These are phyloP conservation scores for Lecanicillium sp. DNA, from an alignment of 2,329 filamentous ascomycete genomes.

Conservation along the genomic window DNA sequence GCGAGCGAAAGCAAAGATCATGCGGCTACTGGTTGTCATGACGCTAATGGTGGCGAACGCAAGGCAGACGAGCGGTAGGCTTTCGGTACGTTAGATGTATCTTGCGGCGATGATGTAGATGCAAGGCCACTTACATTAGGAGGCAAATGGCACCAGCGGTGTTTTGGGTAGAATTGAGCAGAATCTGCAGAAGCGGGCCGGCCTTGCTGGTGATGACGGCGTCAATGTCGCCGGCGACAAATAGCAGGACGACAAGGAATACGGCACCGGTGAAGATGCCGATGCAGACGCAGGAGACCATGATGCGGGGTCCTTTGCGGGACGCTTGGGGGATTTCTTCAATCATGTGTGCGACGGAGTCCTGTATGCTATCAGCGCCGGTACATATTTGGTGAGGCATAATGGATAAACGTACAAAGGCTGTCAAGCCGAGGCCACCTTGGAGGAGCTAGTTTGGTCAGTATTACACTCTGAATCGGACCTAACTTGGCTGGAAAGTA, in stretches of 20 bases:
- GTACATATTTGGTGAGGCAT: background rate
- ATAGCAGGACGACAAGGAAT: constrained; percentile 56
- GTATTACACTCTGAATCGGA: accelerated
- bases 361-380: constrained; percentile 9
- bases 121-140: constrained; percentile 39
- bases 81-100: no score
- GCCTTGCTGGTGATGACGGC: constrained; percentile 46
- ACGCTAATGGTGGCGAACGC: constrained; percentile 56
- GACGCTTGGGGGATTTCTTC: constrained; percentile 25
- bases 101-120: no score
- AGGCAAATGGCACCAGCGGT: constrained; percentile 55
- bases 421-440: constrained; percentile 23
- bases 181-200: constrained; percentile 54
- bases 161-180: constrained; percentile 54
- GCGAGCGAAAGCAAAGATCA: constrained; percentile 57
- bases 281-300: constrained; percentile 52
- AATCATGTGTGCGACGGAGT: constrained; percentile 28
- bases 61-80: constrained; percentile 51
- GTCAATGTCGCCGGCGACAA: constrained; percentile 52
- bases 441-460: constrained; percentile 16
- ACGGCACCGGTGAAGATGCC: constrained; percentile 55
- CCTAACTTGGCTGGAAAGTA: background rate
- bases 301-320: constrained; percentile 22
- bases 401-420: constrained; percentile 15
- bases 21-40: constrained; percentile 58